These are phyloP conservation scores for Stagonosporopsis chrysanthemi DNA, from an alignment of 2,329 filamentous ascomycete genomes.

Conservation along the genomic window DNA sequence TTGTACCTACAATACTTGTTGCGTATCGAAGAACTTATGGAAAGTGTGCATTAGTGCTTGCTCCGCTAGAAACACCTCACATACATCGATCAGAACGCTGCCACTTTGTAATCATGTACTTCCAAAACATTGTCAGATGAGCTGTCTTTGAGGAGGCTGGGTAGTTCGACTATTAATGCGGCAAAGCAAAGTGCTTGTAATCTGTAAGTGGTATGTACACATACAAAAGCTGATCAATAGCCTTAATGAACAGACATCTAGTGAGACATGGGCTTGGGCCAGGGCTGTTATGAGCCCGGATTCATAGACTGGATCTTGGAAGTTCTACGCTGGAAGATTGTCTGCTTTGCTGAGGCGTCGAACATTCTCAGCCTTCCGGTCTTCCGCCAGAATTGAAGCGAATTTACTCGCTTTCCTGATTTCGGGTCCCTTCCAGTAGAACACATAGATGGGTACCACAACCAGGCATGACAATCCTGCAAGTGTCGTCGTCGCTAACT, in stretches of 20 bases:
- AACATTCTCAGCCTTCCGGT: constrained; percentile 31
- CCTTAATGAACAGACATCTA: not conserved
- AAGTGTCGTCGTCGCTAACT: constrained; percentile 63
- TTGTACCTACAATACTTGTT: too few species aligned
- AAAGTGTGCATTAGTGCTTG: too few species aligned
- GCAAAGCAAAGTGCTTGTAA: not conserved
- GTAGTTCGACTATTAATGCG: not conserved
- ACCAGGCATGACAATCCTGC: constrained; percentile 58
- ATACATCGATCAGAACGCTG: too few species aligned
- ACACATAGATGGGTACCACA: constrained; percentile 51
- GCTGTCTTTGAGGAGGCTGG: not conserved
- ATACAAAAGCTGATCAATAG: not conserved
- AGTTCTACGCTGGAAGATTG: constrained; percentile 17
- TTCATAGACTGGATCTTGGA: not conserved
- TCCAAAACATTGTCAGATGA: too few species aligned
- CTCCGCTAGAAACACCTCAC: too few species aligned
- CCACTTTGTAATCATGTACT: too few species aligned
- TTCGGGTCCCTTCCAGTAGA: constrained; percentile 60
- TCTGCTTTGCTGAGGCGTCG: constrained; percentile 31
- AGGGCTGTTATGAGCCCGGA: too few species aligned
- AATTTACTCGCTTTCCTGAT: constrained; percentile 63
- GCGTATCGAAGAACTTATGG: too few species aligned
- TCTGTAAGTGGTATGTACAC: not conserved
- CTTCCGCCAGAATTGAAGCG: constrained; percentile 48
- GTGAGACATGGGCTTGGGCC: too few species aligned